Evolutionary conservation across 345 rosid genomes (phyloP), one percentile per base, ranked within the genome.

Genomic region (Chamaenerion angustifolium): DNA sequence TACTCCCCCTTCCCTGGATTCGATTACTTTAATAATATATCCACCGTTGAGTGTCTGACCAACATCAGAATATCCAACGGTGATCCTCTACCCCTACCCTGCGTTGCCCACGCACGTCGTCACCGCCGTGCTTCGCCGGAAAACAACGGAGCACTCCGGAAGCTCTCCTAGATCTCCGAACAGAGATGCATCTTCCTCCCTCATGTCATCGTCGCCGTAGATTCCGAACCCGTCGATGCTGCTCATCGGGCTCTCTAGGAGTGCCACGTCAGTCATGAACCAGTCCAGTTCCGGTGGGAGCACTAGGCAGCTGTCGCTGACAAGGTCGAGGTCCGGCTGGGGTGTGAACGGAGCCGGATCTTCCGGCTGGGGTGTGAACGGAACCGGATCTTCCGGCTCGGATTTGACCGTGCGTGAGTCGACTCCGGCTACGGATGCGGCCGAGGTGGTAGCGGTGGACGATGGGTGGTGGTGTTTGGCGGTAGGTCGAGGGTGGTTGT

Each of bases 121-220:
- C 10, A 55, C 60, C 0, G 58, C 44, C 44, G 31, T n/a, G 1
- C 64, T 62, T 42, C 61, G 70, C 55, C 81, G 60, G 64, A 80
- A 83, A 21, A 80, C 93, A 11, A 73, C 31, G 37, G 82, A 71
- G 42, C 82, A 80, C 62, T 83, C 88, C 64, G 93, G 93, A 57
- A 83, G 54, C 71, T 83, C 93, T 0, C 76, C 93, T 8, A 83
- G 80, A 59, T 80, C 93, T 16, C 79, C 80, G 44, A 73, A 83
- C 49, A 82, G 52, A 11, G 77, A 74, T 51, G 76, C 90, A 12
- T 79, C 85, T 62, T 82, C 78, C 1, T 69, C 75, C 55, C 57
- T 49, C 0, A 59, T 46, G 16, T 43, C 52, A 4, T 16, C 60
- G 57, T 56, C 84, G 16, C 45, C 25, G 4, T 58, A 76, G 1